Percentiles rank a stretch among this genome's conserved stretches.
phyloP scores from a whole-genome alignment of 106 monocot genomes.

The Phalaenopsis aphrodite region DNA sequence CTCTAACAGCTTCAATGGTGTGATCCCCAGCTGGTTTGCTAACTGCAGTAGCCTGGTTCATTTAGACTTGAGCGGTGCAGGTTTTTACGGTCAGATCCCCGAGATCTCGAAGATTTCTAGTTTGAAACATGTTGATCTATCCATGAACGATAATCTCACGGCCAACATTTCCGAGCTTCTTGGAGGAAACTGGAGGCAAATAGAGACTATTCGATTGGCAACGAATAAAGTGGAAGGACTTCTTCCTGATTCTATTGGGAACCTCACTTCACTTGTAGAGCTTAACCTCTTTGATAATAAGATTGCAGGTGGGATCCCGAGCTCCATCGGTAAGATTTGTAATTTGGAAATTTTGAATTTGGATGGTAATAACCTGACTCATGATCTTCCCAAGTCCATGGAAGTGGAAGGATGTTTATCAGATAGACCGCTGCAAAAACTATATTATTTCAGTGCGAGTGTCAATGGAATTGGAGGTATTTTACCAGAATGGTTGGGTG shows the following conservation, averaged over 20 bases:
- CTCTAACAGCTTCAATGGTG: slow-evolving; percentile 11
- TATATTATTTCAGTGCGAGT: neutral
- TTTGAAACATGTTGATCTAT: neutral
- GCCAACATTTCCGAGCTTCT: slow-evolving; percentile 7
- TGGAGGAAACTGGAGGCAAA: slow-evolving; percentile 6
- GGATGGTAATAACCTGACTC: neutral
- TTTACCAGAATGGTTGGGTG: neutral
- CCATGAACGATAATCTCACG: slow-evolving; percentile 6
- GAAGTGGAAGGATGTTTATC: neutral
- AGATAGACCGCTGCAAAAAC: neutral
- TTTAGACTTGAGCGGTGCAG: neutral
- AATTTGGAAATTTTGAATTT: slow-evolving; percentile 5
- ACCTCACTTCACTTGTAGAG: slow-evolving; percentile 7
- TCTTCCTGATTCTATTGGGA: neutral
- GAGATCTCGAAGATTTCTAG: neutral
- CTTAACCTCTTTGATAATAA: slow-evolving; percentile 6
- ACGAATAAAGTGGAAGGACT: neutral
- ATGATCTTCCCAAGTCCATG: neutral
- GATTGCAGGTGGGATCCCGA: slow-evolving; percentile 6
- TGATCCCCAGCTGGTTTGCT: slow-evolving; percentile 15
- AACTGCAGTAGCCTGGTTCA: slow-evolving; percentile 10
- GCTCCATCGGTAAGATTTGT: slow-evolving; percentile 9
- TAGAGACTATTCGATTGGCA: neutral
- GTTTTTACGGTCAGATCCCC: slow-evolving; percentile 6
- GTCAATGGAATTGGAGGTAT: neutral